A percentile compares a stretch with the other conserved stretches of the same genome.
Conservation (phyloP, 306 rosid species). For the Sicyos edulis region DNA sequence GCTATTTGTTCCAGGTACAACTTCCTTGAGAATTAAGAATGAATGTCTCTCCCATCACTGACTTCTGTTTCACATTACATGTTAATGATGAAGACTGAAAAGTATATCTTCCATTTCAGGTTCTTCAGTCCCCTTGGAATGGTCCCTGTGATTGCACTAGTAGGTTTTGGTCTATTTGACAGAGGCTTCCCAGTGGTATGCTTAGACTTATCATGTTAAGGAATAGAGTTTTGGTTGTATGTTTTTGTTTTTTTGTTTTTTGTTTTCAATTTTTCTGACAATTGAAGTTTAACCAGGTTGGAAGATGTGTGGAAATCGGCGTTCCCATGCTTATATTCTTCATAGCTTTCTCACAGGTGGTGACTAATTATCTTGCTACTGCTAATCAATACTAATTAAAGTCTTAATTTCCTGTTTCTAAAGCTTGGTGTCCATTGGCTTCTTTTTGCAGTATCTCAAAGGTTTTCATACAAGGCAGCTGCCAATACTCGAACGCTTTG, state of each 20-base stretch:
- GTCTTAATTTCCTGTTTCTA: neutral
- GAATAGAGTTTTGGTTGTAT: neutral
- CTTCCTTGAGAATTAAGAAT: neutral
- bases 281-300: constrained; percentile 52
- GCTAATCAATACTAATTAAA: too few relatives aligned
- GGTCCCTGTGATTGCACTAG: constrained; percentile 94
- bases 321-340: constrained; percentile 85
- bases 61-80: too few relatives aligned
- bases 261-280: neutral
- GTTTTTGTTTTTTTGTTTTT: too few relatives aligned
- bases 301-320: constrained; percentile 93
- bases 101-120: constrained; percentile 33
- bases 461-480: constrained; percentile 61
- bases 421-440: neutral
- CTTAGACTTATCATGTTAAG: constrained; percentile 5
- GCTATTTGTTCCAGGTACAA: constrained; percentile 90
- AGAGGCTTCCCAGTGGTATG: constrained; percentile 98
- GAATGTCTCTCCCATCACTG: neutral
- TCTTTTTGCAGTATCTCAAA: constrained; percentile 62
- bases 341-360: constrained; percentile 79
- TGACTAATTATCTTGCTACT: neutral
- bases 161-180: constrained; percentile 90
- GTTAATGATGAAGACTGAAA: too few relatives aligned
- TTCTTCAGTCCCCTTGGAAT: constrained; percentile 98
- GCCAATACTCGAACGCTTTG: constrained; percentile 79